Conservation (phyloP, 495 filamentous ascomycete genomes). For the Chaetomium fimeti region DNA sequence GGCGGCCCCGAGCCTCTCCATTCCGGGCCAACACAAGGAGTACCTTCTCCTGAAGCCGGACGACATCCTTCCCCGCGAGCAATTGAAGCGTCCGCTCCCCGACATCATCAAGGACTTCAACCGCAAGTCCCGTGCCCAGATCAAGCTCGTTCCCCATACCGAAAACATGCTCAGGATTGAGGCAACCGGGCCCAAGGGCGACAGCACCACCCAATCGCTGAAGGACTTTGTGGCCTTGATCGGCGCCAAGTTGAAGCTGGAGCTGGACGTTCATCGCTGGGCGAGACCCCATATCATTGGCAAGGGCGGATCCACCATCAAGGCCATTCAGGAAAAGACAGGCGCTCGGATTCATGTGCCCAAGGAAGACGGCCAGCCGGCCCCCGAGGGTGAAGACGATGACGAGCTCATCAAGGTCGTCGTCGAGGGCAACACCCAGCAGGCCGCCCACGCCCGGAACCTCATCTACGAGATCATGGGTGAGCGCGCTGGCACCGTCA, state of each 20-base stretch:
- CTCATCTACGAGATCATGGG: slow-evolving; percentile 80
- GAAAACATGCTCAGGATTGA: slow-evolving; percentile 71
- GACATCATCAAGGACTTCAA: slow-evolving; percentile 88
- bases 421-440: slow-evolving; percentile 86
- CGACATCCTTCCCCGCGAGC: slow-evolving; percentile 67
- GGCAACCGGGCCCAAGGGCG: slow-evolving; percentile 68
- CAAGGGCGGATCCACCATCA: slow-evolving; percentile 82
- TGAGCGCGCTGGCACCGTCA: slow-evolving; percentile 79
- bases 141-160: slow-evolving; percentile 68
- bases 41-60: slow-evolving; percentile 66
- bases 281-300: slow-evolving; percentile 87
- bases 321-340: slow-evolving; percentile 77
- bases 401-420: slow-evolving; percentile 76
- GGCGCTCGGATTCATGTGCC: slow-evolving; percentile 87
- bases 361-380: slow-evolving; percentile 61
- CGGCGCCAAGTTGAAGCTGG: slow-evolving; percentile 75
- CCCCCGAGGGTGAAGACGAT: slow-evolving; percentile 74
- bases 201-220: slow-evolving; percentile 75
- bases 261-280: slow-evolving; percentile 76
- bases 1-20: slow-evolving; percentile 59
- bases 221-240: slow-evolving; percentile 83
- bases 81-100: slow-evolving; percentile 75
- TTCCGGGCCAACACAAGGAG: slow-evolving; percentile 78
- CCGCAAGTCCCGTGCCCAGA: slow-evolving; percentile 76
- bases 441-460: slow-evolving; percentile 75